Evolutionary conservation across 371 early-diverging fungal genomes (phyloP), one percentile per base, ranked within the genome.

Genomic region (Mortierella sp.): DNA sequence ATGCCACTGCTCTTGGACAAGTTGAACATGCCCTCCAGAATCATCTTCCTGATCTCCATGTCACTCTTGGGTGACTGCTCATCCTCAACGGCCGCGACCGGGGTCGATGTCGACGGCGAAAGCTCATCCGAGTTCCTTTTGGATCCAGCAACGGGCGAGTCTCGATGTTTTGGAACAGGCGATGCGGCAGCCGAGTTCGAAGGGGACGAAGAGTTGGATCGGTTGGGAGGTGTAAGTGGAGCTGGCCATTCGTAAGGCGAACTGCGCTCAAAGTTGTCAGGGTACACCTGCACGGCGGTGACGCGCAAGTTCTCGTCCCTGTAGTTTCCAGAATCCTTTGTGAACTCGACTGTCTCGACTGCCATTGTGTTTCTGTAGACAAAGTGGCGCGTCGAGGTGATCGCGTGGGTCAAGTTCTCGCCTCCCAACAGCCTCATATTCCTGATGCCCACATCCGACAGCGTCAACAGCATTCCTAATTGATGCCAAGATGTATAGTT

Each of bases 381-480:
- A 84, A 98, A 98, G 70, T 93, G 93, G 49, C 98, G 92, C 5
- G 95, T 95, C 8, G 96, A 92, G 4, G 95, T 96, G 74, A 99
- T 74, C 54, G 93, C 91, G 81, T 98, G 97, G 0, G 96, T 92
- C 77, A 97, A 75, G 78, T 97, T 97, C 68, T 90, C 93, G 4
- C 94, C 94, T 21, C 97, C 96, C 71, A 93, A 88, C n/a, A 97
- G 29, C 29, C 87, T 89, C 49, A 96, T 75, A 65, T 90, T 88
- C 24, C 85, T 83, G 32, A 89, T 78, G 24, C 97, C 97, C 0
- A 92, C 91, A 83, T 97, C 97, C 0, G 97, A 94, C 79, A 97
- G 84, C 4, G 98, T 98, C 79, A 98, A 89, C 14, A 99, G 87
- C 95, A 97, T 94, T 41, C 98, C 96, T 94, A 84, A 12, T 38